Evolutionary conservation across 225 moss, liverwort and hornwort species (phyloP), one percentile per base, ranked within the genome.

Genomic region (Antitrichia curtipendula): DNA sequence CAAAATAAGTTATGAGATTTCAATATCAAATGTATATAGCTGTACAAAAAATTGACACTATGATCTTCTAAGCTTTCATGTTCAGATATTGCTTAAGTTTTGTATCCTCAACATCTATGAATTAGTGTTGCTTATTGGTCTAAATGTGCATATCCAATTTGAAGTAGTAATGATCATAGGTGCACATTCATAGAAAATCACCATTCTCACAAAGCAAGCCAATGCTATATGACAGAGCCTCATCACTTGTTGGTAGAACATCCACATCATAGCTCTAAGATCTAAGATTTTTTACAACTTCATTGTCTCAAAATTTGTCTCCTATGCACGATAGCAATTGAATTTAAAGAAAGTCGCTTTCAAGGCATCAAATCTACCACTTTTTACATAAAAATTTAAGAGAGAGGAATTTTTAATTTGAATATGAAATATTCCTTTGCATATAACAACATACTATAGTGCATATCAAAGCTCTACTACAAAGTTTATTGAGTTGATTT

Each of bases 371-470:
- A 75, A 52, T 75, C 52, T 21, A 34, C 10, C 5, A 75, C 7
- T 34, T 22, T 13, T 34, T 5, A 32, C 0, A 21, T 1, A 21
- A 22, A 34, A 34, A 50, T 21, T 8, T 22, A 75, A 34, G 1
- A 43, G 3, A 31, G 1, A 2, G 3, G 20, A 34, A 4, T 8
- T 31, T 73, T 34, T 50, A n/a, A 8, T 7, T 75, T 52, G 12
- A 34, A 22, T 75, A 2, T 34, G 1, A 9, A 50, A 13, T 22
- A 52, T 34, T 2, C 20, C 5, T 52, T 52, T 32, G 34, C 1
- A 75, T 0, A 12, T 52, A 52, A 5, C 8, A 75, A 50, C 0
- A 32, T 21, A 7, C 0, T 7, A 12, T 12, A 20, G 21, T 1
- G 0, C 5, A 32, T 49, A 32, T 50, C 2, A 50, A 50, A 75